A percentile compares a stretch with the other conserved stretches of the same genome.
Conservation (phyloP, 805 yeast genomes). For the Candida awuae region DNA sequence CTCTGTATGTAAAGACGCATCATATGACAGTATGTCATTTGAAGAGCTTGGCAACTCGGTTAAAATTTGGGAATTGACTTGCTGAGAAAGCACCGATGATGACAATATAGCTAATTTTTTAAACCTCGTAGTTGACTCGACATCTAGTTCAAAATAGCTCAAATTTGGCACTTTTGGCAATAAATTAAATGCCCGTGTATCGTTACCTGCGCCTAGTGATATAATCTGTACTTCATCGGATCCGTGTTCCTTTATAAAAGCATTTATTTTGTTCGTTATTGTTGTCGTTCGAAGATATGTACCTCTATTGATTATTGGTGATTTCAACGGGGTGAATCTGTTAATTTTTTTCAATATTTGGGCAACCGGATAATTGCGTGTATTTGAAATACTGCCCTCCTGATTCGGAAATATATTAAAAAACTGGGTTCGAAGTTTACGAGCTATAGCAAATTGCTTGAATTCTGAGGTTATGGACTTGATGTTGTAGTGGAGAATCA, state of each 20-base stretch:
- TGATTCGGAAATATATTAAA: constrained; percentile 21
- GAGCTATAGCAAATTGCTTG: constrained; percentile 21
- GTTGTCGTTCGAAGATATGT: constrained; percentile 53
- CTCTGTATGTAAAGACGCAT: constrained; percentile 5
- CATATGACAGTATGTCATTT: constrained; percentile 9
- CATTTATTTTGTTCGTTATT: constrained; percentile 39
- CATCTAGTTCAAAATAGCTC: constrained; percentile 56
- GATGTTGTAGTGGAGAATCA: constrained; percentile 33
- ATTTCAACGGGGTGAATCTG: constrained; percentile 25
- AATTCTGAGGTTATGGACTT: constrained; percentile 30
- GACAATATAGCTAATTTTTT: constrained; percentile 43
- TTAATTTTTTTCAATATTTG: constrained; percentile 4
- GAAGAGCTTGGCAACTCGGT: constrained; percentile 11
- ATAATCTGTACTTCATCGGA: constrained; percentile 40
- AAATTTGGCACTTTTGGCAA: constrained; percentile 30
- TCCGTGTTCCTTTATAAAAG: constrained; percentile 31
- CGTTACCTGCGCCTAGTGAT: constrained; percentile 78
- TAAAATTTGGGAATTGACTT: not conserved
- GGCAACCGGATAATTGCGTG: too few relatives aligned
- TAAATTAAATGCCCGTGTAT: constrained; percentile 54
- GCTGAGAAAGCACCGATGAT: constrained; percentile 13
- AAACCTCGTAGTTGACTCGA: constrained; percentile 42
- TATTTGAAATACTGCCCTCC: too few relatives aligned
- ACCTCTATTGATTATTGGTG: constrained; percentile 66
- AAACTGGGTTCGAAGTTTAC: constrained; percentile 35